Evolutionary conservation across 371 early-diverging fungal genomes (phyloP).

Genomic region (Rhizopus sp.): DNA sequence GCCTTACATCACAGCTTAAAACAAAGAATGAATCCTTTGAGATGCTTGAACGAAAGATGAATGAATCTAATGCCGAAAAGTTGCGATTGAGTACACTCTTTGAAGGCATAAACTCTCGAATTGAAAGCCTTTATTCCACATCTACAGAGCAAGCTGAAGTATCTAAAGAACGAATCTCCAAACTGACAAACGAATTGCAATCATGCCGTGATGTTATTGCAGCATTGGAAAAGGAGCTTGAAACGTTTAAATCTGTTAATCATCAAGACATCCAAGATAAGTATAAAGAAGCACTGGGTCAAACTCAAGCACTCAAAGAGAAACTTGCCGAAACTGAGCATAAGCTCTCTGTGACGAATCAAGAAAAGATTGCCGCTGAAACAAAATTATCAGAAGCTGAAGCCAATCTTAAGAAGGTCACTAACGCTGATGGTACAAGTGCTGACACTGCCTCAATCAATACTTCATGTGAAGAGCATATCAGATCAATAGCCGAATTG

Average conservation of each 20-base stretch:
- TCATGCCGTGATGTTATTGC: slow-evolving; percentile 4
- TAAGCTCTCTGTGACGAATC: slow-evolving; percentile 10
- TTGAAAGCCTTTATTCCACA: slow-evolving; percentile 2
- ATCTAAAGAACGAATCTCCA: slow-evolving; percentile 7
- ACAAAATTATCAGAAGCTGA: slow-evolving; percentile 19
- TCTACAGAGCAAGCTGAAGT: background rate
- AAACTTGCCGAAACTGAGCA: slow-evolving; percentile 16
- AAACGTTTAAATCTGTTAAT: slow-evolving; percentile 13
- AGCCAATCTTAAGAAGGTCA: slow-evolving; percentile 5
- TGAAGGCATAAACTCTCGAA: slow-evolving; percentile 9
- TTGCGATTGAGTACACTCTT: slow-evolving; percentile 9
- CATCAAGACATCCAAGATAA: slow-evolving; percentile 10
- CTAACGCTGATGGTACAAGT: background rate
- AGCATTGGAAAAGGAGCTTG: slow-evolving; percentile 14
- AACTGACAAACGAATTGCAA: slow-evolving; percentile 13
- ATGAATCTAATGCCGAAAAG: slow-evolving; percentile 4
- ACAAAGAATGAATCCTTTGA: slow-evolving; percentile 6
- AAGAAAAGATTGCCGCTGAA: slow-evolving; percentile 20
- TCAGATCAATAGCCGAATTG: slow-evolving; percentile 10
- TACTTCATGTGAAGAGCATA: slow-evolving; percentile 12
- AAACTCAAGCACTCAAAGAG: slow-evolving; percentile 14
- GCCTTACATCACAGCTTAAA: background rate
- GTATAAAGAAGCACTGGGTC: slow-evolving; percentile 11
- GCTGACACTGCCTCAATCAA: background rate
- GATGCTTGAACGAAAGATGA: background rate